Evolutionary conservation across 352 stramenopile species (phyloP), one percentile per base, ranked within the genome.

Genomic region (Globisporangium uncinulatum): DNA sequence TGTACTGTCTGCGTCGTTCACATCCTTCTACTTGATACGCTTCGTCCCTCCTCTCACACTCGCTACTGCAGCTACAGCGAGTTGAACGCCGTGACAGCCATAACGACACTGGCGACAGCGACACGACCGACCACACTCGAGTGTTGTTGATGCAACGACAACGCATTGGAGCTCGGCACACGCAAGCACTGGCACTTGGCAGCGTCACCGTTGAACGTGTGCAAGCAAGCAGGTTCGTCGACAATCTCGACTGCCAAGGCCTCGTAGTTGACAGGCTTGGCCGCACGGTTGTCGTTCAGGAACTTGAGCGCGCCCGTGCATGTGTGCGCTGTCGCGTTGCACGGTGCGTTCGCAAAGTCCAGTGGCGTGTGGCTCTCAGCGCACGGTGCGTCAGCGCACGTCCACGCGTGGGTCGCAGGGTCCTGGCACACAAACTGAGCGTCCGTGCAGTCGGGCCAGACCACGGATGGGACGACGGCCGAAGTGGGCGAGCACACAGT

Each of bases 251-350:
- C 75, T 8, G 80, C 59, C 46, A 79, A 83, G 13, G 74, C 58
- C 59, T 92, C 76, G 58, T 77, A 89, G 56, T 84, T 79, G 9
- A 76, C 74, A n/a, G 83, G 83, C 57, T 92, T 92, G 6, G 78
- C 83, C 0, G 72, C 79, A 0, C 79, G 73, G 48, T 90, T 88
- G 52, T 93, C 80, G 66, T 93, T 89, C 17, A 93, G 65, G 56
- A 91, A 81, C 71, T 78, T 78, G 50, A 89, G 65, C 37, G 66
- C 64, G 49, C 76, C 77, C 46, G 66, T 63, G 57, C 83, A 93
- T 1, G 80, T 93, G 53, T 73, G 61, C 20, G 73, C 57, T 4
- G 70, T 68, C 1, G 58, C 34, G 31, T 86, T 83, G 57, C 83
- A 93, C 17, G 78, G 80, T 17, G 62, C 67, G 54, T 87, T 67